Evolutionary conservation across 2,329 filamentous ascomycete species (phyloP), one percentile per base, ranked within the genome.

Genomic region (Periconia sp.): DNA sequence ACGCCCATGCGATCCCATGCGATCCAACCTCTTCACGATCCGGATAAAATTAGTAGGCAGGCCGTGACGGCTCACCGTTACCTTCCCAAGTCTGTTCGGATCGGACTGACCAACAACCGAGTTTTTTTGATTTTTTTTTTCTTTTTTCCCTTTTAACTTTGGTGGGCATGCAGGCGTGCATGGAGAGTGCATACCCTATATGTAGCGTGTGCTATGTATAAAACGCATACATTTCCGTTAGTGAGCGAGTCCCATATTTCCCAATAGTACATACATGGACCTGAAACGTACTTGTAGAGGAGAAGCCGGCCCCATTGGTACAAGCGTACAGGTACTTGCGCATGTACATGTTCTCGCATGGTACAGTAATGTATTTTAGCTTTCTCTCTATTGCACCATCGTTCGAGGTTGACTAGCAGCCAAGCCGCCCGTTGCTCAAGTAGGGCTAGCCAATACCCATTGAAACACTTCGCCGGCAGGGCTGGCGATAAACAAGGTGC

Each of bases 331-430:
- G 33, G 33, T 14, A 37, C 33, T 13, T 37, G 33, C 33, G 33
- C 33, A n/a, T 37, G 33, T 37, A 37, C 33, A 37, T 37, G 33
- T 37, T 27, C 23, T 27, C 23, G 23, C 23, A 27, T 27, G 23
- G 23, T 27, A 27, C 23, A 8, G 23, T 27, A 27, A 3, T 3
- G 23, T 27, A 27, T 37, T 27, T 8, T 27, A 8, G 5, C 23
- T 27, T 27, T 20, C 54, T 18, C 54, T 52, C 54, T 59, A 58
- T 60, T 57, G 55, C 53, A 48, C 59, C 51, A 58, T 53, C 50
- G 55, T 62, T 55, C 50, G 52, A 60, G 55, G 45, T 58, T 46
- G 50, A 56, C 53, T 56, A 56, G 57, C 52, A 52, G 51, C 51
- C 54, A 52, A 49, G 45, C 45, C 45, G 37, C 19, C 41, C 18